phyloP scores from a whole-genome alignment of 1,284 basidiomycete genomes.

The Pyrrhoderma lamaoense region DNA sequence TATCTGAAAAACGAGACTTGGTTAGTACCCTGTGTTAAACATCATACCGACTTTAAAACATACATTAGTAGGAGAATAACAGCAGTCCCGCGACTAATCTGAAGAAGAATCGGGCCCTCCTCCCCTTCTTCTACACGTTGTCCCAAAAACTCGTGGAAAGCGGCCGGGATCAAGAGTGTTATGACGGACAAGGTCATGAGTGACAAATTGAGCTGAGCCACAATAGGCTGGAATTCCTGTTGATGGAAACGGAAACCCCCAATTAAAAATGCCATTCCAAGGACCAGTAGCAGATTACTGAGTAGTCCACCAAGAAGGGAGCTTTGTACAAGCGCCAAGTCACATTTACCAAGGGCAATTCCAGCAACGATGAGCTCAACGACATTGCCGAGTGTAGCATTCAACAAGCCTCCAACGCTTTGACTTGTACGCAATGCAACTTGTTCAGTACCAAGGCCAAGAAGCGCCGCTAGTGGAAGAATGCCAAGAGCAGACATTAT shows the following conservation, averaged over 20 bases:
- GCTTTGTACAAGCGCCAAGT: constrained; percentile 59
- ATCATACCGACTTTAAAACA: constrained; percentile 26
- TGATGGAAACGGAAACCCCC: constrained; percentile 58
- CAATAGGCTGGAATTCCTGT: constrained; percentile 54
- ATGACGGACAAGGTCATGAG: constrained; percentile 52
- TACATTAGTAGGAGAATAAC: constrained; percentile 54
- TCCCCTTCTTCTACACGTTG: constrained; percentile 28
- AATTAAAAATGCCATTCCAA: constrained; percentile 54
- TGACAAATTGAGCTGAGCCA: constrained; percentile 59
- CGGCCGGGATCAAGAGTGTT: constrained; percentile 54
- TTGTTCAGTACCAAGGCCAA: constrained; percentile 62
- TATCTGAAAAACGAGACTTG: constrained; percentile 29
- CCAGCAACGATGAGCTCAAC: constrained; percentile 46
- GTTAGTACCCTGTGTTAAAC: not conserved
- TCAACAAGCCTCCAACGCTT: constrained; percentile 52
- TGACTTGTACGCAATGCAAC: constrained; percentile 49
- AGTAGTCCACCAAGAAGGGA: constrained; percentile 54
- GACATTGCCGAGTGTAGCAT: constrained; percentile 56
- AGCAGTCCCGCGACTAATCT: constrained; percentile 40
- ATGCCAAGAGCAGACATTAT: constrained; percentile 43
- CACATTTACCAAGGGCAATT: constrained; percentile 44
- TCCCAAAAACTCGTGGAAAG: constrained; percentile 42
- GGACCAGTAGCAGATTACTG: constrained; percentile 59
- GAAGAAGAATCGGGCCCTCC: constrained; percentile 33
- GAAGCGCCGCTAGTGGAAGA: constrained; percentile 46